Evolutionary conservation across 139 green algal genomes (phyloP).

Genomic region (Penium margaritaceum): DNA sequence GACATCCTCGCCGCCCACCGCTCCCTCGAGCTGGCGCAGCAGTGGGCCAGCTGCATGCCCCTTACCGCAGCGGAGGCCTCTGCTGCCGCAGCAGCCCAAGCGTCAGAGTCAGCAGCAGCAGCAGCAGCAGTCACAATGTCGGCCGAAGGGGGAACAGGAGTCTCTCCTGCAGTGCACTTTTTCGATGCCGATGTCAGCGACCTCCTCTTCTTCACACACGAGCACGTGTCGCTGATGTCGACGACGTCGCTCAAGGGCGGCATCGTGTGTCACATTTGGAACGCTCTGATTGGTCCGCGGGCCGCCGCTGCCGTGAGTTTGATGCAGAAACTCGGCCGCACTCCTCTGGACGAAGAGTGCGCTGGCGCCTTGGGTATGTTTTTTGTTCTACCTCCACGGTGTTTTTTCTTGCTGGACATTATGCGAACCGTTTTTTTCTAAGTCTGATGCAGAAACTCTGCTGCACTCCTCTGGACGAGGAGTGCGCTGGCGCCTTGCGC

Average conservation of each 20-base stretch:
- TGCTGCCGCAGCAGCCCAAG: too few relatives aligned
- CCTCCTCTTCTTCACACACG: constrained; percentile 8
- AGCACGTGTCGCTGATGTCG: constrained; percentile 17
- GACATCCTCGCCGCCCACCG: constrained; percentile 38
- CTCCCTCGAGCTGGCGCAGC: constrained; percentile 19
- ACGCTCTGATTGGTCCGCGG: not conserved
- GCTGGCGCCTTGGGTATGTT: not conserved
- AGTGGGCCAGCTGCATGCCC: constrained; percentile 18
- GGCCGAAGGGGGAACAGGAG: too few relatives aligned
- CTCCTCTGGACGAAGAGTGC: constrained; percentile 19
- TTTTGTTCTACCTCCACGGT: too few relatives aligned
- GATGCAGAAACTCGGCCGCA: constrained; percentile 14
- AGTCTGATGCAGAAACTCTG: constrained; percentile 12
- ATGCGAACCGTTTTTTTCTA: too few relatives aligned
- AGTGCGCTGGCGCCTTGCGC: constrained; percentile 11
- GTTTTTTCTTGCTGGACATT: too few relatives aligned
- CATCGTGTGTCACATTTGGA: constrained; percentile 9
- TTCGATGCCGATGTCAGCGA: constrained; percentile 6
- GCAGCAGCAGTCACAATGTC: not conserved
- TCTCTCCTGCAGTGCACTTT: not conserved
- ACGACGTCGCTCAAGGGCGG: constrained; percentile 26
- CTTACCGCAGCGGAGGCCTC: not conserved
- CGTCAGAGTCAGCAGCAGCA: not conserved
- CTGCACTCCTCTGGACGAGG: constrained; percentile 6
- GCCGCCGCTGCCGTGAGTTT: constrained; percentile 5